Evolutionary conservation across 2,329 filamentous ascomycete genomes (phyloP).

Genomic region (Talaromyces sp.): DNA sequence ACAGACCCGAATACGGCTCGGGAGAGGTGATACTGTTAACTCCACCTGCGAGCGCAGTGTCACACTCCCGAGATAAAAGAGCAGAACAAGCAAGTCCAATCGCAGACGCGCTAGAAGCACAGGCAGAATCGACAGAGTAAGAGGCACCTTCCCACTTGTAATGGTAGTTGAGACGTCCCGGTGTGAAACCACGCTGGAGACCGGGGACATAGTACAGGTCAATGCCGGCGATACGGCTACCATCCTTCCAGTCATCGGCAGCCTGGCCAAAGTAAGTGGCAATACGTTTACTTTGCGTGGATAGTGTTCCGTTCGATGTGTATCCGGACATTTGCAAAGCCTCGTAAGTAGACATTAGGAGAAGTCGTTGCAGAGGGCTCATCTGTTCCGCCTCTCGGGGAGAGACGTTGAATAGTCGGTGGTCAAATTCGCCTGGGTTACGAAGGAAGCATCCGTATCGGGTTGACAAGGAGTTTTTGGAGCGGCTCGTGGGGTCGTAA

Average conservation of each 20-base stretch:
- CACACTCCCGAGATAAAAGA: constrained; percentile 61
- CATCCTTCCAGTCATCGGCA: background rate
- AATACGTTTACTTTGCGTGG: constrained; percentile 57
- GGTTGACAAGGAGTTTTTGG: constrained; percentile 73
- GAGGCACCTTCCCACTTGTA: constrained; percentile 71
- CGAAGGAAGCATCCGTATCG: constrained; percentile 75
- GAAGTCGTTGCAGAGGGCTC: constrained; percentile 75
- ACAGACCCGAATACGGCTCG: constrained; percentile 71
- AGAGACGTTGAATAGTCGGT: constrained; percentile 17
- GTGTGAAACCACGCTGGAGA: background rate
- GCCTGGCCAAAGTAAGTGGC: constrained; percentile 61
- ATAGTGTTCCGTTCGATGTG: constrained; percentile 54
- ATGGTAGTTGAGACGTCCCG: constrained; percentile 65
- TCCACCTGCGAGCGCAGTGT: constrained; percentile 74
- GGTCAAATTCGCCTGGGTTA: constrained; percentile 10
- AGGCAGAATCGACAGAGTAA: constrained; percentile 69
- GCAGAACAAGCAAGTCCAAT: constrained; percentile 65
- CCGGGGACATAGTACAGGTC: background rate
- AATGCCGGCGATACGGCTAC: background rate
- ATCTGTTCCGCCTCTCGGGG: constrained; percentile 69
- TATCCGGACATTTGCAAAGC: constrained; percentile 77
- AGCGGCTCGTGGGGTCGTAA: constrained; percentile 69
- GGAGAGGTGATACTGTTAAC: constrained; percentile 69
- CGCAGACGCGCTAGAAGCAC: constrained; percentile 67
- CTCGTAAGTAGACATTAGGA: constrained; percentile 74